These are phyloP conservation scores for Syzygium syzygioides DNA, from an alignment of 441 rosid species.

Conservation along the genomic window DNA sequence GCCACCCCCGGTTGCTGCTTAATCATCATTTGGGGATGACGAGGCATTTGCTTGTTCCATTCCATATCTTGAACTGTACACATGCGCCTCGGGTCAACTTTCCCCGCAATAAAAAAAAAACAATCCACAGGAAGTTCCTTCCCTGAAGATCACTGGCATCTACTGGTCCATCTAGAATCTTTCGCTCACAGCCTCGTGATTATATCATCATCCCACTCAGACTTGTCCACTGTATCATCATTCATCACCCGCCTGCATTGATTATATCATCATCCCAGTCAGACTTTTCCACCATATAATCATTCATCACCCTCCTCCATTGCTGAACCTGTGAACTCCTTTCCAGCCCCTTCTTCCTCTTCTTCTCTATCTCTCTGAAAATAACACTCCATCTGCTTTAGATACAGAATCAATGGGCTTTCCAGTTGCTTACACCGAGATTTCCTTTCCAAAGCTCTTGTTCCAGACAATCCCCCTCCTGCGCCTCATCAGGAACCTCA, in stretches of 20 bases:
- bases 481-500: constrained; percentile 49
- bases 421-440: constrained; percentile 74
- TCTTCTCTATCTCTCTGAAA: background rate
- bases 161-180: background rate
- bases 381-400: background rate
- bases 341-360: background rate
- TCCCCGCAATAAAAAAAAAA: background rate
- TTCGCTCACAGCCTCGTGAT: background rate
- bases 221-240: background rate
- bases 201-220: background rate
- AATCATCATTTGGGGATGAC: background rate
- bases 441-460: constrained; percentile 64
- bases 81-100: background rate
- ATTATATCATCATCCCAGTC: background rate
- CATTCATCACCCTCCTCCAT: background rate
- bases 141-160: background rate
- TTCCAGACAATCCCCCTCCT: constrained; percentile 58
- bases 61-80: background rate
- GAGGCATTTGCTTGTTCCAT: background rate
- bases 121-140: background rate
- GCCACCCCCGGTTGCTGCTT: background rate
- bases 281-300: background rate
- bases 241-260: background rate
- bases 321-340: background rate
- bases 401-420: constrained; percentile 50